Percentiles rank a stretch among this genome's conserved stretches.
Evolutionary conservation across 2,329 filamentous ascomycete species (phyloP).

Genomic region (Curvularia spicifera): DNA sequence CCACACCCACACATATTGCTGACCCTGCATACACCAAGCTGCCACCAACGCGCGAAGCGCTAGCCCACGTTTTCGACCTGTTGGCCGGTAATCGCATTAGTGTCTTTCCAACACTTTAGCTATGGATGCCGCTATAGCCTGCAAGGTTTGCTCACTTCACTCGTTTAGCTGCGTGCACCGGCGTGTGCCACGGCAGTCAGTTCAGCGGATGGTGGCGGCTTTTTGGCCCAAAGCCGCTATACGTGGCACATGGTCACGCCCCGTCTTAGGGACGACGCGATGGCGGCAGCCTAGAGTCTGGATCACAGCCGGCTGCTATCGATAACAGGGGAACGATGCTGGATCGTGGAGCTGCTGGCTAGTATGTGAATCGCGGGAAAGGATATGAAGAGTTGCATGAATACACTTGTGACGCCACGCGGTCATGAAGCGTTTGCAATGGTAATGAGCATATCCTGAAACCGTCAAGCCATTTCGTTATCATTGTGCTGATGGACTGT

Average conservation of each 20-base stretch:
- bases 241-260: not conserved
- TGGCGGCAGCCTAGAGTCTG: not conserved
- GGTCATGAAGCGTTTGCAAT: not conserved
- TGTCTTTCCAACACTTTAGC: not conserved
- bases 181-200: conserved; percentile 6
- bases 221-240: conserved; percentile 4
- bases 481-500: not conserved
- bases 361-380: conserved; percentile 8
- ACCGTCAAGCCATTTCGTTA: not conserved
- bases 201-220: conserved; percentile 15
- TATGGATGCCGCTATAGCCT: not conserved
- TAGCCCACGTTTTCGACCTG: not conserved
- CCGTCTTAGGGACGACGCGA: not conserved
- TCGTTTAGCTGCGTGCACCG: not conserved
- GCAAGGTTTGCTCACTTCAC: conserved; percentile 2
- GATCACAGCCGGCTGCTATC: conserved; percentile 1
- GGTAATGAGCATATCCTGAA: not conserved
- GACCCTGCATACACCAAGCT: not conserved
- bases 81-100: not conserved
- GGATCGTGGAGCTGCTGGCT: conserved; percentile 10
- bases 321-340: conserved; percentile 11
- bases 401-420: conserved; percentile 7
- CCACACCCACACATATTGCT: not conserved
- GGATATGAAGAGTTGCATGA: conserved; percentile 9
- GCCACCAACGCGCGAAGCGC: not conserved